phyloP scores from a whole-genome alignment of 257 asterid genomes.

The Capsicum rhomboideum region DNA sequence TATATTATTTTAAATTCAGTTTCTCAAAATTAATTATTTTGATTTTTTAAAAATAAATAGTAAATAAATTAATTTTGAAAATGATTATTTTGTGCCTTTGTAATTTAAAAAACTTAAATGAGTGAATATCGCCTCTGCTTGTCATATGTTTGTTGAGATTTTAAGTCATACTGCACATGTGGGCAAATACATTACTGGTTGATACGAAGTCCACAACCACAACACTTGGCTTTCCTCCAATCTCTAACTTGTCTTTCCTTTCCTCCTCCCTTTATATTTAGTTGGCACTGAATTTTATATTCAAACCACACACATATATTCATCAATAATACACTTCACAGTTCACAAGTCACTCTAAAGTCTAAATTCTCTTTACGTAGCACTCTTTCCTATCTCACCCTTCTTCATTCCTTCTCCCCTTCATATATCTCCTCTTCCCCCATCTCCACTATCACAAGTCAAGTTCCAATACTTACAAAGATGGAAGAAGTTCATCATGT shows the following conservation, averaged over 20 bases:
- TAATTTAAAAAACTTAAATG: no score
- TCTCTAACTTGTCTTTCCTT: background rate
- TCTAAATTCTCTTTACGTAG: background rate
- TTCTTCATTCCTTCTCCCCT: background rate
- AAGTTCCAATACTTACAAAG: background rate
- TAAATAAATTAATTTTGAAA: no score
- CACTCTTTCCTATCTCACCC: background rate
- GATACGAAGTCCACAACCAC: background rate
- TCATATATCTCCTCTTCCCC: background rate
- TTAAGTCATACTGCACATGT: constrained; percentile 7
- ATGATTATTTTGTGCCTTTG: no score
- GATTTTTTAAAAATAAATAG: no score
- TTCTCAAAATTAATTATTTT: no score
- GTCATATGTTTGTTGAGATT: background rate
- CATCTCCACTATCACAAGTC: background rate
- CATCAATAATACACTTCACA: background rate
- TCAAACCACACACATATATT: background rate
- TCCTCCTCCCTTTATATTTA: background rate
- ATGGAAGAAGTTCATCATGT: background rate
- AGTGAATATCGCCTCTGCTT: no score
- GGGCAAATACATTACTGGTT: background rate
- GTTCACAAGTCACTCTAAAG: background rate
- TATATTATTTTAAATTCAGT: no score
- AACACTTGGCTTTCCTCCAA: constrained; percentile 1
- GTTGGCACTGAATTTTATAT: background rate